phyloP scores from a whole-genome alignment of 179 eudicot species.

The Silene noctiflora region DNA sequence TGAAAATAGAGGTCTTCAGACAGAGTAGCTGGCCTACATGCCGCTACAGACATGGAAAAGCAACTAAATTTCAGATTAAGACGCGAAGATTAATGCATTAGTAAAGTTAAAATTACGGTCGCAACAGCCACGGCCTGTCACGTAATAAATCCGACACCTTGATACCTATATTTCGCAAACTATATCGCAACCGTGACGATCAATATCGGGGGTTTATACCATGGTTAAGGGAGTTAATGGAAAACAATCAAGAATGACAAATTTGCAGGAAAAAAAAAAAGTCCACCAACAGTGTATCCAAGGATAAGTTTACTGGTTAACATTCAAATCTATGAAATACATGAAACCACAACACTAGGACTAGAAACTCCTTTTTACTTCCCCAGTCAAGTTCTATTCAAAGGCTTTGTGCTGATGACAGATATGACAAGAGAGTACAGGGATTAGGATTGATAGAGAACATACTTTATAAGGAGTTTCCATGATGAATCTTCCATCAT shows the following conservation, averaged over 20 bases:
- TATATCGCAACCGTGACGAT: background rate
- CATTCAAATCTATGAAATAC: background rate
- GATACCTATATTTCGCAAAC: background rate
- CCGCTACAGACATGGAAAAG: background rate
- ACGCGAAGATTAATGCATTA: background rate
- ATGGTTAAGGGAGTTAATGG: background rate
- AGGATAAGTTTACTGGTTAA: background rate
- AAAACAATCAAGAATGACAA: background rate
- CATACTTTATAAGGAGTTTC: constrained; percentile 84
- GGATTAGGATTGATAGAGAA: constrained; percentile 12
- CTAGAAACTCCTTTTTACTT: background rate
- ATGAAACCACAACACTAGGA: constrained; percentile 9
- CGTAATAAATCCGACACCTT: background rate
- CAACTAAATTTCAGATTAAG: background rate
- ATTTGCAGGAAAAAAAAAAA: background rate
- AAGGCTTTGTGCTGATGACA: background rate
- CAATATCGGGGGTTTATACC: background rate
- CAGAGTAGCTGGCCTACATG: background rate
- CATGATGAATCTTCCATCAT: constrained; percentile 90
- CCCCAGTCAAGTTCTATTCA: background rate
- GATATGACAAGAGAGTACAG: background rate
- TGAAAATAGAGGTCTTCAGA: background rate
- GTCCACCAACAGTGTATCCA: background rate
- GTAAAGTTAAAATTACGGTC: background rate
- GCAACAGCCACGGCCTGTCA: background rate